These are phyloP conservation scores for Meripilus lineatus DNA, from an alignment of 1,284 basidiomycete genomes.

Conservation along the genomic window DNA sequence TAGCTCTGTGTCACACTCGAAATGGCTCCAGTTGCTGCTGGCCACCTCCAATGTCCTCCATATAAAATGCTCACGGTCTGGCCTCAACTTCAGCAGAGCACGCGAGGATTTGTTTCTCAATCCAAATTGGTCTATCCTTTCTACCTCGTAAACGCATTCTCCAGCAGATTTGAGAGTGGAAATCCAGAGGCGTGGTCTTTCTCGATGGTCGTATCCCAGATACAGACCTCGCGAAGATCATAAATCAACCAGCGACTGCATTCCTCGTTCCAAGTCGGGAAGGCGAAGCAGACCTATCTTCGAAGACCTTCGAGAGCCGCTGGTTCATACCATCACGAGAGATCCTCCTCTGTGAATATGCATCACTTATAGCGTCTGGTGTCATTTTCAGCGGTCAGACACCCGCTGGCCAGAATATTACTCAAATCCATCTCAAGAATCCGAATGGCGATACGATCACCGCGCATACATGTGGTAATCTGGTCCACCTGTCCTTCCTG, in stretches of 20 bases:
- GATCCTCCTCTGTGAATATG: constrained; percentile 45
- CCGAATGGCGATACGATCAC: constrained; percentile 9
- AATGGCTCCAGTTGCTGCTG: too few relatives aligned
- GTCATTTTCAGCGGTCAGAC: constrained; percentile 32
- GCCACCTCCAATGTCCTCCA: too few relatives aligned
- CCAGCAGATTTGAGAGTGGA: constrained; percentile 36
- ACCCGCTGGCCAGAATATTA: constrained; percentile 12
- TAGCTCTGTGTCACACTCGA: too few relatives aligned
- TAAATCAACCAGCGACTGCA: constrained; percentile 43
- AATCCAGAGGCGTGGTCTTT: constrained; percentile 50
- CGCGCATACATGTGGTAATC: constrained; percentile 26
- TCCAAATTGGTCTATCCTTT: too few relatives aligned
- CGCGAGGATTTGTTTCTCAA: too few relatives aligned
- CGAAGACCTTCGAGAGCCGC: constrained; percentile 30
- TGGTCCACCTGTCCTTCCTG: constrained; percentile 34
- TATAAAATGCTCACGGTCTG: too few relatives aligned
- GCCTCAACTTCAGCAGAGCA: too few relatives aligned
- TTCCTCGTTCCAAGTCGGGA: constrained; percentile 30
- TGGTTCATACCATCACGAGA: constrained; percentile 35
- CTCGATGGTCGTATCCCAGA: constrained; percentile 25
- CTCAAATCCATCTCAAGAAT: background rate
- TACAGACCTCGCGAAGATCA: constrained; percentile 28
- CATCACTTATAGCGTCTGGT: constrained; percentile 39
- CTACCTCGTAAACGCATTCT: constrained; percentile 44
- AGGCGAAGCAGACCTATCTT: constrained; percentile 6